Evolutionary conservation across 768 basidiomycete genomes (phyloP).

Genomic region (Mycena kentingensis): DNA sequence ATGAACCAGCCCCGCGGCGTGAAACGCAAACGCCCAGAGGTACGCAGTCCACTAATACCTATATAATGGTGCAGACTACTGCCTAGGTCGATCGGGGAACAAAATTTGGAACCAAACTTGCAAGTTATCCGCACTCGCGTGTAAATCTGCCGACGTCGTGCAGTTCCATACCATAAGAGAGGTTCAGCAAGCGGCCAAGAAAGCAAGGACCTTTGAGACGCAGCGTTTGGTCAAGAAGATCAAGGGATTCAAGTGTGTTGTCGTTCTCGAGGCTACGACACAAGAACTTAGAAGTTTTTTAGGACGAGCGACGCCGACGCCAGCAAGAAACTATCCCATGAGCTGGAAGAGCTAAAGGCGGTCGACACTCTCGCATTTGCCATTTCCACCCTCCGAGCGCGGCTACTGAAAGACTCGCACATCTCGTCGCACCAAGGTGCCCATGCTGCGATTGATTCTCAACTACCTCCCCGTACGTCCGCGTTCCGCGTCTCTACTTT

Average conservation of each 20-base stretch:
- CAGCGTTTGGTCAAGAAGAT: slow-evolving; percentile 83
- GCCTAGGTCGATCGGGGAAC: slow-evolving; percentile 41
- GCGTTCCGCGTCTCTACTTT: neutral
- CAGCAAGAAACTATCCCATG: slow-evolving; percentile 55
- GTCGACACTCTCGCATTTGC: slow-evolving; percentile 62
- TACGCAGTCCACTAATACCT: neutral
- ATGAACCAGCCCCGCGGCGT: slow-evolving; percentile 12
- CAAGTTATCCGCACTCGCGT: slow-evolving; percentile 32
- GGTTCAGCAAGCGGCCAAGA: slow-evolving; percentile 75
- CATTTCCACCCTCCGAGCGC: slow-evolving; percentile 65
- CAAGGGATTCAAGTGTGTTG: slow-evolving; percentile 61
- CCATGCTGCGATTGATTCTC: slow-evolving; percentile 44
- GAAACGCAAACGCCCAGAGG: slow-evolving; percentile 22
- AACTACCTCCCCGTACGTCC: slow-evolving; percentile 36
- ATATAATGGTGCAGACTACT: neutral
- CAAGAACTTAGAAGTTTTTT: neutral
- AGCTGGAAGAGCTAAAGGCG: slow-evolving; percentile 68
- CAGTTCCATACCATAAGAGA: slow-evolving; percentile 80
- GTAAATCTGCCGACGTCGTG: slow-evolving; percentile 6
- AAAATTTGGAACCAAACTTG: slow-evolving; percentile 58
- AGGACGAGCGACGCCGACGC: slow-evolving; percentile 6
- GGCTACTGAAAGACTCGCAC: slow-evolving; percentile 70
- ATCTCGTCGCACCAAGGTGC: slow-evolving; percentile 54
- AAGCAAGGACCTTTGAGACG: slow-evolving; percentile 77
- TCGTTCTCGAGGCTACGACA: neutral